A percentile compares a stretch with the other conserved stretches of the same genome.
Conservation (phyloP, 495 filamentous ascomycete species). For the Echria macrotheca region DNA sequence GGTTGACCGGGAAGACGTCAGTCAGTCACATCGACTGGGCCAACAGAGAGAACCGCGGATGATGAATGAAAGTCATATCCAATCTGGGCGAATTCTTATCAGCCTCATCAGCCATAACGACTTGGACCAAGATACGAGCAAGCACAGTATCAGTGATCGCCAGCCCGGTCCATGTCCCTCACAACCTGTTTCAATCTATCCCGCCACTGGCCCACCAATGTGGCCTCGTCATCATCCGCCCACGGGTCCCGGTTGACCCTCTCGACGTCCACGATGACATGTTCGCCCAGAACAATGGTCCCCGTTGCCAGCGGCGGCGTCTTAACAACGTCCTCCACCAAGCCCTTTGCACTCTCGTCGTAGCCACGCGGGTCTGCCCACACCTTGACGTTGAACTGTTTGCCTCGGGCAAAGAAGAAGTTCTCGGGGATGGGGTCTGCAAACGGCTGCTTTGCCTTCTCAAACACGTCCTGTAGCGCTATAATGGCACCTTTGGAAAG, state of each 20-base stretch:
- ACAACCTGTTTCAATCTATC: constrained; percentile 5
- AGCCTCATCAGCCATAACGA: too few species aligned
- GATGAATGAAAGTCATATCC: too few species aligned
- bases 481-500: constrained; percentile 3
- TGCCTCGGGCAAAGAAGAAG: constrained; percentile 12
- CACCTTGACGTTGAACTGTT: constrained; percentile 8
- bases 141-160: too few species aligned
- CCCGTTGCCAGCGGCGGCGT: constrained; percentile 3
- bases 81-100: too few species aligned
- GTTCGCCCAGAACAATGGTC: constrained; percentile 1
- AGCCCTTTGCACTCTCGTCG: neutral
- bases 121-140: too few species aligned
- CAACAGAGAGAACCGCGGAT: too few species aligned
- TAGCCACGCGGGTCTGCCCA: constrained; percentile 5
- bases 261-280: constrained; percentile 14
- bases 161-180: too few species aligned
- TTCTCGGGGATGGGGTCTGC: neutral
- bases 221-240: constrained; percentile 3
- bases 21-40: too few species aligned
- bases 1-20: too few species aligned
- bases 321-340: neutral
- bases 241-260: constrained; percentile 17
- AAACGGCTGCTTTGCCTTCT: constrained; percentile 13
- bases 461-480: neutral
- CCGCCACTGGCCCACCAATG: constrained; percentile 9